Percentiles rank a stretch among this genome's conserved stretches.
Evolutionary conservation across 2,329 filamentous ascomycete species (phyloP).

Genomic region (Diaporthe australafricana): DNA sequence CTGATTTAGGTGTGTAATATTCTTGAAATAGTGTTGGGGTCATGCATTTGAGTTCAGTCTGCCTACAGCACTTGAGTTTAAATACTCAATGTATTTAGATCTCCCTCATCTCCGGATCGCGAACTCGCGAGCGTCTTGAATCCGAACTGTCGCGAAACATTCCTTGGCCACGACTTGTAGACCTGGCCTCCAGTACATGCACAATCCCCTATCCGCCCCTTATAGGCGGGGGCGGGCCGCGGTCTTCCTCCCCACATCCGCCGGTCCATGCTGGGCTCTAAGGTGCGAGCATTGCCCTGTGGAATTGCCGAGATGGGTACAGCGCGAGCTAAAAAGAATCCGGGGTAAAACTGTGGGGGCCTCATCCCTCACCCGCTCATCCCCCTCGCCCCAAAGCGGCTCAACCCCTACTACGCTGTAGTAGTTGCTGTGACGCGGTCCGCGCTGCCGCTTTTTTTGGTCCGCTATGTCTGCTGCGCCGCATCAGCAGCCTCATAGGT

Average conservation of each 20-base stretch:
- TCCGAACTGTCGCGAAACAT: not conserved
- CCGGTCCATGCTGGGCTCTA: not conserved
- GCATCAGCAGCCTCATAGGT: too few species aligned
- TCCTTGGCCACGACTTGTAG: not conserved
- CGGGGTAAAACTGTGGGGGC: constrained; percentile 9
- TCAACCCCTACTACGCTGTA: not conserved
- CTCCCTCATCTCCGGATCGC: not conserved
- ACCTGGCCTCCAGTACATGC: not conserved
- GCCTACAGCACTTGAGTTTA: constrained; percentile 9
- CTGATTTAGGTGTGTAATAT: not conserved
- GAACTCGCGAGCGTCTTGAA: not conserved
- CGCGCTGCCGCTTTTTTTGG: too few species aligned
- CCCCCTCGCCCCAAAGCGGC: not conserved
- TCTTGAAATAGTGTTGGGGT: not conserved
- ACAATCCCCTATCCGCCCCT: not conserved
- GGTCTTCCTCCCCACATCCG: not conserved
- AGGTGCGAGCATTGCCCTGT: not conserved
- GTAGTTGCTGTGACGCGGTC: too few species aligned
- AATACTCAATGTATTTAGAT: constrained; percentile 1
- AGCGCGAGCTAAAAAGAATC: constrained; percentile 6
- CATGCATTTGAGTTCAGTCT: not conserved
- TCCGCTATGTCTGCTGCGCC: too few species aligned
- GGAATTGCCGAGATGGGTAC: not conserved
- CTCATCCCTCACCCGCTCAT: constrained; percentile 1
- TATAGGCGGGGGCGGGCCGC: not conserved